phyloP scores from a whole-genome alignment of 306 rosid species.

The Lupinus albus region DNA sequence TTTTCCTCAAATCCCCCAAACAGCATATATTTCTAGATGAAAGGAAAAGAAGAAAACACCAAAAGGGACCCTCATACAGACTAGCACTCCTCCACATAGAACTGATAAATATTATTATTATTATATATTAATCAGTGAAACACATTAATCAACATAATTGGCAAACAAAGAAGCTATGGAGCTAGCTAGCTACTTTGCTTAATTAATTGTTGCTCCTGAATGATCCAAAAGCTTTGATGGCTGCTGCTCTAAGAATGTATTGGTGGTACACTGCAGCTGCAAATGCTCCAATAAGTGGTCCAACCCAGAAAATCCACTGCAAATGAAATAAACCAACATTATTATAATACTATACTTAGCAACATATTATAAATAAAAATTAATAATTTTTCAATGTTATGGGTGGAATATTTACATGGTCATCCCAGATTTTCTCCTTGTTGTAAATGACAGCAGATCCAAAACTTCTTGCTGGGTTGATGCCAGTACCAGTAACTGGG shows the following conservation, averaged over 20 bases:
- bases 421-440: slow-evolving; percentile 73
- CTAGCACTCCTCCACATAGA: slow-evolving; percentile 42
- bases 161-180: not conserved
- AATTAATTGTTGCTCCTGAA: slow-evolving; percentile 86
- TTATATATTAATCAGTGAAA: slow-evolving; percentile 29
- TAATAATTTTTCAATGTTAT: not conserved
- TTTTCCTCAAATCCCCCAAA: slow-evolving; percentile 1
- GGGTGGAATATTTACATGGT: slow-evolving; percentile 55
- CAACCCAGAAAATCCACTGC: slow-evolving; percentile 99
- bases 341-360: too few relatives aligned
- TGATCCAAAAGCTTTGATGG: slow-evolving; percentile 96
- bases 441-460: slow-evolving; percentile 90
- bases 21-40: not conserved
- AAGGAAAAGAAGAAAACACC: slow-evolving; percentile 13
- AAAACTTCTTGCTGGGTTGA: slow-evolving; percentile 97
- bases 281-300: slow-evolving; percentile 83
- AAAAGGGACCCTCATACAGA: slow-evolving; percentile 45
- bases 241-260: slow-evolving; percentile 77
- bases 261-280: slow-evolving; percentile 89
- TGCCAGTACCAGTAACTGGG: slow-evolving; percentile 90
- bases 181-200: not conserved
- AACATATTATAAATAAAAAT: too few relatives aligned
- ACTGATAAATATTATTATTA: slow-evolving; percentile 42
- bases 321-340: too few relatives aligned
- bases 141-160: slow-evolving; percentile 22